Conservation (phyloP, 2,329 filamentous ascomycete species). For the Colletotrichum sidae region DNA sequence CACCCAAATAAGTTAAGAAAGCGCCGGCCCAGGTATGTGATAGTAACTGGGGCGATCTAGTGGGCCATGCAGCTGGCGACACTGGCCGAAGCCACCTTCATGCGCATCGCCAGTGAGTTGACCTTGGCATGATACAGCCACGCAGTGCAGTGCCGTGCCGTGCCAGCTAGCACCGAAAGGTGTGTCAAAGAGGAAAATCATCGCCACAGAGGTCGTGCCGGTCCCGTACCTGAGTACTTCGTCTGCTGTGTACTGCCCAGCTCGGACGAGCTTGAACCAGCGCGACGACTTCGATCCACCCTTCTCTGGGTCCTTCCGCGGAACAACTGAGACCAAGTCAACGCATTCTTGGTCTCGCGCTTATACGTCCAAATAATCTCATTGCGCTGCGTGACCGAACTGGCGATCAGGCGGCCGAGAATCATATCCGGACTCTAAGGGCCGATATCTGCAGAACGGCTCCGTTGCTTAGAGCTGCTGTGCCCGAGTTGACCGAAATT, state of each 20-base stretch:
- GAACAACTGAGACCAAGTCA: background rate
- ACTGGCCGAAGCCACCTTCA: slow-evolving; percentile 5
- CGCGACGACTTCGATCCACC: background rate
- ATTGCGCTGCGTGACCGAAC: background rate
- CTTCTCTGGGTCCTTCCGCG: background rate
- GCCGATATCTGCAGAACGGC: slow-evolving; percentile 3
- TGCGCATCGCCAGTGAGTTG: slow-evolving; percentile 5
- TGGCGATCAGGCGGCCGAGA: background rate
- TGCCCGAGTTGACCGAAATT: background rate
- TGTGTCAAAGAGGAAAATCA: background rate
- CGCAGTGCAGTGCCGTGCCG: background rate
- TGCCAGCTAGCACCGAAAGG: background rate
- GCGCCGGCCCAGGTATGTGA: background rate
- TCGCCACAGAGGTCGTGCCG: fast-evolving
- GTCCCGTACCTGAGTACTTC: background rate
- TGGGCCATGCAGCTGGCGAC: slow-evolving; percentile 1
- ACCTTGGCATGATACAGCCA: slow-evolving; percentile 3
- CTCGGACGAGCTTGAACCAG: background rate
- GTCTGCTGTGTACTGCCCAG: slow-evolving; percentile 1
- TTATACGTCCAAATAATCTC: slow-evolving; percentile 2
- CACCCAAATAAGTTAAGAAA: slow-evolving; percentile 2
- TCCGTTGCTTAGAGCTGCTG: background rate
- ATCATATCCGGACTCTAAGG: slow-evolving; percentile 1
- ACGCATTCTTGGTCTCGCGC: background rate
- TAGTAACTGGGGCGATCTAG: background rate